These are phyloP conservation scores for Eucalyptus pauciflora DNA, from an alignment of 345 rosid genomes.

Conservation along the genomic window DNA sequence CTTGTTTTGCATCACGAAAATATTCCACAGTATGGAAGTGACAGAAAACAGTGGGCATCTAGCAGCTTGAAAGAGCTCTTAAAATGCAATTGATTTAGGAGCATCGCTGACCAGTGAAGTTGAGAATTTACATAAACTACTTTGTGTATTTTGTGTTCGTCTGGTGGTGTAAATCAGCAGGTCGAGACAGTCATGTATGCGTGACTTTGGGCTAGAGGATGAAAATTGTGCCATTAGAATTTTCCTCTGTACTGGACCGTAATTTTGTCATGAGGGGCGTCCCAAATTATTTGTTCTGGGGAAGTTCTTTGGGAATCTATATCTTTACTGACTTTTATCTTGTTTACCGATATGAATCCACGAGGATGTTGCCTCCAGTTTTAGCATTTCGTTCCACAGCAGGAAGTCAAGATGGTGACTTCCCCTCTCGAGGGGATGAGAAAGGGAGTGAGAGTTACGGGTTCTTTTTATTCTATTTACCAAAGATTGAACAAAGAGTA, in stretches of 20 bases:
- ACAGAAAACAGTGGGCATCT: background rate
- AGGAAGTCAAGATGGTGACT: background rate
- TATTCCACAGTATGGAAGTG: background rate
- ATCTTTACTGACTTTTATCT: background rate
- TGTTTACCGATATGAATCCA: background rate
- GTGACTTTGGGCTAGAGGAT: background rate
- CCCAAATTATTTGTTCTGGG: background rate
- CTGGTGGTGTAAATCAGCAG: background rate
- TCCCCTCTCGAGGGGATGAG: background rate
- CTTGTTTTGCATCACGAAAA: background rate
- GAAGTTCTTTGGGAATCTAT: background rate
- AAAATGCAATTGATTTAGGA: background rate
- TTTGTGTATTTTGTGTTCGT: background rate
- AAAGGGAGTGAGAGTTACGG: background rate
- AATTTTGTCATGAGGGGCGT: background rate
- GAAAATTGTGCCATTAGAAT: background rate
- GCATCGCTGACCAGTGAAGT: background rate
- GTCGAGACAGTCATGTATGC: background rate
- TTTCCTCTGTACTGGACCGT: background rate
- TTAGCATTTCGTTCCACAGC: background rate
- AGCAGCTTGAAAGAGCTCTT: background rate
- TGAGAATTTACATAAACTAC: background rate
- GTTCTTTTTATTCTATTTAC: background rate
- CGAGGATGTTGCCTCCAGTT: background rate
- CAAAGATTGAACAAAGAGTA: background rate